Conservation (phyloP, 176 grass and related monocot genomes). For the Miscanthus lutarioriparius region DNA sequence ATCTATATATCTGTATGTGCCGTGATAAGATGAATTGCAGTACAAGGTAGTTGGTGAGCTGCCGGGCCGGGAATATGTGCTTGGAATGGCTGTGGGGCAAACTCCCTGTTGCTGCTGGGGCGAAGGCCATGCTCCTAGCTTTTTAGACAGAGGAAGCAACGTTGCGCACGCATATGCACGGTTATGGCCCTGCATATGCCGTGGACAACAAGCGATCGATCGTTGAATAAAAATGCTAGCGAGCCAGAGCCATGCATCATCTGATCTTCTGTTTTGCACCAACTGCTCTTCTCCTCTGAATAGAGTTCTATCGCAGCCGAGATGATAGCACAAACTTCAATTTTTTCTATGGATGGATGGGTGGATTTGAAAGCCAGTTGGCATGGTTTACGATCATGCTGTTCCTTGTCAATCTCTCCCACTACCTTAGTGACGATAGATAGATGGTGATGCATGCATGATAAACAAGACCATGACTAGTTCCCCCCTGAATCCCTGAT, state of each 20-base stretch:
- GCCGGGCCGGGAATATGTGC: slow-evolving; percentile 41
- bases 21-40: slow-evolving; percentile 26
- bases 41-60: slow-evolving; percentile 32
- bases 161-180: background rate
- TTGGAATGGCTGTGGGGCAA: slow-evolving; percentile 41
- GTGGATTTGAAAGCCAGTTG: background rate
- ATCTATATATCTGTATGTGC: background rate
- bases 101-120: slow-evolving; percentile 5
- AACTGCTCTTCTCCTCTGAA: background rate
- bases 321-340: background rate
- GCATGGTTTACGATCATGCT: background rate
- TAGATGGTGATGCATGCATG: background rate
- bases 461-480: background rate
- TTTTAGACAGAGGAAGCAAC: slow-evolving; percentile 13
- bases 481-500: background rate
- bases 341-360: background rate
- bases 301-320: background rate
- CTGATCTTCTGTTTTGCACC: background rate
- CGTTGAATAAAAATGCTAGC: slow-evolving; percentile 5
- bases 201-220: slow-evolving; percentile 24
- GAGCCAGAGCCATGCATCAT: background rate
- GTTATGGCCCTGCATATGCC: slow-evolving; percentile 12
- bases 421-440: background rate
- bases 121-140: background rate
- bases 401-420: background rate